Conservation (phyloP, 257 asterid species). For the Gardenia jasminoides region DNA sequence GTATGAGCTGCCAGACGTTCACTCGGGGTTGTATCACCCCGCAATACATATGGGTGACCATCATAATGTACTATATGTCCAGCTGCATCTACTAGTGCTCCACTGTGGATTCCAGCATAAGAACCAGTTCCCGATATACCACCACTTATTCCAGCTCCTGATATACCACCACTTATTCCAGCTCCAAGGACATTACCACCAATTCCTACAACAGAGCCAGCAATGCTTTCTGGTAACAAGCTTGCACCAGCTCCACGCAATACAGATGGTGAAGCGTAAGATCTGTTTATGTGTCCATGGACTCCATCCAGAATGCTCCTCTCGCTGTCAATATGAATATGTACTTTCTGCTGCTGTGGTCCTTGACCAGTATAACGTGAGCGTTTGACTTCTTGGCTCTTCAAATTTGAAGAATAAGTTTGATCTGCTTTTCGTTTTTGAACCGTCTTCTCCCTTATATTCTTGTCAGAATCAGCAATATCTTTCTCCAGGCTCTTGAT, state of each 20-base stretch:
- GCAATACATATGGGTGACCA: conserved; percentile 40
- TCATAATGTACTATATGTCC: conserved; percentile 32
- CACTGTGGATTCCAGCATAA: conserved; percentile 35
- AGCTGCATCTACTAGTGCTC: conserved; percentile 27
- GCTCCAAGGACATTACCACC: conserved; percentile 19
- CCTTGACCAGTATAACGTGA: conserved; percentile 38
- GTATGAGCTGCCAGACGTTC: conserved; percentile 29
- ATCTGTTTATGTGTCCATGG: conserved; percentile 29
- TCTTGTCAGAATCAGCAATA: conserved; percentile 33
- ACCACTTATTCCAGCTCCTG: conserved; percentile 28
- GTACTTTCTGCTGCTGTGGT: conserved; percentile 33
- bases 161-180: conserved; percentile 27
- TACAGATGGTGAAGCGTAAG: conserved; percentile 39
- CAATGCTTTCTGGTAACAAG: conserved; percentile 34
- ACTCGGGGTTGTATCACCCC: conserved; percentile 33
- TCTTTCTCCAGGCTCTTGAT: conserved; percentile 58
- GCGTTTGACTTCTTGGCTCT: conserved; percentile 51
- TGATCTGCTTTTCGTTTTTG: conserved; percentile 61
- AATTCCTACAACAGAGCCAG: conserved; percentile 1
- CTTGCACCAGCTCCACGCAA: conserved; percentile 54
- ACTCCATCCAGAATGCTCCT: conserved; percentile 29
- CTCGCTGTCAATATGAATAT: conserved; percentile 27
- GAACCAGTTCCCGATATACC: conserved; percentile 29
- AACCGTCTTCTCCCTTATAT: conserved; percentile 28
- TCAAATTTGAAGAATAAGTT: conserved; percentile 38